phyloP scores from a whole-genome alignment of 192 early-diverging fungal genomes.

The Coemansia sp. region DNA sequence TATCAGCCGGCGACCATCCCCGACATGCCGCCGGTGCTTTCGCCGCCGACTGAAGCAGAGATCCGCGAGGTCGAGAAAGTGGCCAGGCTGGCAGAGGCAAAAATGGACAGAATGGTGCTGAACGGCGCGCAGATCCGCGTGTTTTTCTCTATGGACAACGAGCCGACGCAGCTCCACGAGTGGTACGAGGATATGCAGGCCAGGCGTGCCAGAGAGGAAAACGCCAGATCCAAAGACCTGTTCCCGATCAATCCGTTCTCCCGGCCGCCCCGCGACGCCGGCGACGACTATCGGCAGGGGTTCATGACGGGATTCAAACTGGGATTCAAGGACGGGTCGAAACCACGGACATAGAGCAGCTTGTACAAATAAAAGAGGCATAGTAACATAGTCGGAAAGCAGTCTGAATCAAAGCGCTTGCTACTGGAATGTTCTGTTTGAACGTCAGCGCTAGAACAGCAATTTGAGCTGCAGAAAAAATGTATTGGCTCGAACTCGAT shows the following conservation, averaged over 20 bases:
- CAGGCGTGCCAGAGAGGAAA: background rate
- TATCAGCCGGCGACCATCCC: slow-evolving; percentile 18
- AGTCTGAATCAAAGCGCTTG: background rate
- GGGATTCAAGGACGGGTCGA: slow-evolving; percentile 44
- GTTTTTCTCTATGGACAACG: slow-evolving; percentile 4
- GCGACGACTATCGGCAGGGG: slow-evolving; percentile 43
- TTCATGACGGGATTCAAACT: slow-evolving; percentile 39
- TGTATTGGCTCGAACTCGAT: no score
- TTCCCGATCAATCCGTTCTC: slow-evolving; percentile 41
- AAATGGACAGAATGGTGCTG: slow-evolving; percentile 20
- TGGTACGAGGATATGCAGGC: slow-evolving; percentile 32
- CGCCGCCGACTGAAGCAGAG: slow-evolving; percentile 27
- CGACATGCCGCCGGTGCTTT: slow-evolving; percentile 22
- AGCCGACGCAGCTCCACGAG: slow-evolving; percentile 35
- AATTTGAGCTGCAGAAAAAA: no score
- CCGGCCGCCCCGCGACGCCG: slow-evolving; percentile 4
- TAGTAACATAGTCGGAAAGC: background rate
- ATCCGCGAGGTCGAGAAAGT: slow-evolving; percentile 8
- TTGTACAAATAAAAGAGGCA: background rate
- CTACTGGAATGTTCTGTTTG: no score
- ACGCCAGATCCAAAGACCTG: slow-evolving; percentile 5
- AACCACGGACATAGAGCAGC: slow-evolving; percentile 2
- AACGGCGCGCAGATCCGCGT: slow-evolving; percentile 27
- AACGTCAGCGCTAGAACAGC: no score
- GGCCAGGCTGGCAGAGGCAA: slow-evolving; percentile 7